Base-by-base conservation (phyloP, 176 grass and related monocot genomes). In the Eleusine indica region DNA sequence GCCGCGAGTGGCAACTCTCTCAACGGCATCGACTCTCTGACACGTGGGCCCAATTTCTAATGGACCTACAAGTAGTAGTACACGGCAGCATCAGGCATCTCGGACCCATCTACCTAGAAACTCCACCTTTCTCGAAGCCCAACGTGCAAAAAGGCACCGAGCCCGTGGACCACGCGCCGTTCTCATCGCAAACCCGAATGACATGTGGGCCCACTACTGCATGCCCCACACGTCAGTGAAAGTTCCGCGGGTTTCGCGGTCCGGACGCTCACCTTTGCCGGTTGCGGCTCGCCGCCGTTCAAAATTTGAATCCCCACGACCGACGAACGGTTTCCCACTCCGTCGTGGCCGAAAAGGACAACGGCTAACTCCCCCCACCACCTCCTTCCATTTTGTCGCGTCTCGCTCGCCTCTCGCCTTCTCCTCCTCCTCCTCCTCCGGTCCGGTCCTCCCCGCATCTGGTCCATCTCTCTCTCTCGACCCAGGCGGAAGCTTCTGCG, bases 301-400 rank as follows among this genome's bases (percentile, higher is more conserved):
- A 30, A 89, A 89, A 82, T 86, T 89, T 85, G 88, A 89, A 89
- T 85, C 54, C 78, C 83, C 82, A 61, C 82, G 75, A 73, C 1
- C 68, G 57, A 3, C 53, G 70, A 79, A 41, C 81, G 75, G 60
- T 5, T 79, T 13, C 15, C 18, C 39, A 28, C 18, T 28, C 32
- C 79, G 87, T 89, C 87, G 82, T 75, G 51, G 70, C 6, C 21
- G 78, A 77, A 85, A 86, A 82, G 14, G 88, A 86, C 88, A 86
- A 90, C 88, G 83, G 88, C 88, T 89, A 76, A 9, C 80, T 73
- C 48, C 74, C 85, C 35, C 71, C 78, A 29, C 85, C 22, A 16
- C 21, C 74, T 64, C 1, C 82, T 71, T 57, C 82, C 72, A 39
- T 77, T 78, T 78, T 86, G 88, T 82, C 88, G 79, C 67, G 38